Base-by-base conservation (phyloP, 2,329 filamentous ascomycete genomes). In the Aspergillus clavatus region DNA sequence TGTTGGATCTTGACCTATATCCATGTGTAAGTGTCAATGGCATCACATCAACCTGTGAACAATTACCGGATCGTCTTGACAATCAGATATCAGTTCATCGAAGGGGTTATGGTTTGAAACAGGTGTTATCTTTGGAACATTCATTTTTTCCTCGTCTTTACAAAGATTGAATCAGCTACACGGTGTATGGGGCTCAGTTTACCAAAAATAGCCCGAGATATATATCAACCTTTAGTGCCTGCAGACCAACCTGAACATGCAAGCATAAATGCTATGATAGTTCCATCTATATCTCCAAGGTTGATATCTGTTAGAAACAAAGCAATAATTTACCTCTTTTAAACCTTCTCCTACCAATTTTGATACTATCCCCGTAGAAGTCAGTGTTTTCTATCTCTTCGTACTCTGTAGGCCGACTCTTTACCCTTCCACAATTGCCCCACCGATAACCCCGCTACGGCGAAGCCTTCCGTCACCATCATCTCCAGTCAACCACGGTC, bases 1-100 rank as follows among this genome's bases (percentile, higher is more conserved):
- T 72, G 66, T 69, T 90, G 87, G 8, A 95, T 47, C 58, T 83
- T 70, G 16, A 14, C 23, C 54, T 57, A 28, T 7, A 48, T 33
- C 52, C 40, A n/a, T n/a, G n/a, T n/a, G 28, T 38, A 23, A 26
- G 7, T 18, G 22, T 24, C 18, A 21, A 37, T 14, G 36, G 21
- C 11, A 28, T 12, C 18, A 37, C 26, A 11, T 37, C 26, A 11
- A 16, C 14, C 38, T 4, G 12, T 42, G 27, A 24, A 16, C 5
- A 66, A 77, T 60, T 74, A 91, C 87, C 43, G 82, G 72, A 54
- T 87, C 73, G 62, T 85, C 72, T 38, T 82, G 68, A 61, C 84
- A 89, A 7, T 79, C 77, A 33, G 77, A 66, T 47, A 95, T 86
- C 47, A 94, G 70, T 14, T 83, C 81, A 54, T 87, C 77, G 62